Percentiles rank a stretch among this genome's conserved stretches.
These are phyloP conservation scores for Paxillus ammoniavirescens DNA, from an alignment of 768 basidiomycete species.

Conservation along the genomic window DNA sequence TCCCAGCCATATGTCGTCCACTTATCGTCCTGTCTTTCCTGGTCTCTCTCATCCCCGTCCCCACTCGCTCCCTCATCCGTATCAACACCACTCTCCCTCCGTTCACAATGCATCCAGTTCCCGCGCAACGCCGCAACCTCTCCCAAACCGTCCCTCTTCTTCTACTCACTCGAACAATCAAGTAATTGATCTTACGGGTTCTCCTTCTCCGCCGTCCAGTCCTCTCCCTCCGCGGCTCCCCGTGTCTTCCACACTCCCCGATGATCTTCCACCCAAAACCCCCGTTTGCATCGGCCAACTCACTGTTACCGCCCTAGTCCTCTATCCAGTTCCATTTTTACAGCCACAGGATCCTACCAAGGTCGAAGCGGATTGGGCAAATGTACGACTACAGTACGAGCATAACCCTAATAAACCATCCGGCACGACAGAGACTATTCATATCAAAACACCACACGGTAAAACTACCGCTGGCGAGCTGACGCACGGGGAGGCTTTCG, in stretches of 20 bases:
- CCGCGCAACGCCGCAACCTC: conserved; percentile 21
- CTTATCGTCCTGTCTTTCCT: conserved; percentile 53
- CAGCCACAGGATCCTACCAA: conserved; percentile 39
- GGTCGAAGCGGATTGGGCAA: conserved; percentile 60
- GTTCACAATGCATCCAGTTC: conserved; percentile 28
- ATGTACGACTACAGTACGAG: conserved; percentile 72
- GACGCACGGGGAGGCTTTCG: conserved; percentile 66
- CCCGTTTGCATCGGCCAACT: conserved; percentile 89
- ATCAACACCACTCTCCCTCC: conserved; percentile 24
- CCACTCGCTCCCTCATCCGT: conserved; percentile 19
- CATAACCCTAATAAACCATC: conserved; percentile 52
- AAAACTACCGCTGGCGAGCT: conserved; percentile 53
- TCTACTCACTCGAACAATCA: conserved; percentile 40
- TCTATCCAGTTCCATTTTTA: conserved; percentile 79
- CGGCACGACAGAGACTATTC: conserved; percentile 65
- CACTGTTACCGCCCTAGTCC: conserved; percentile 76
- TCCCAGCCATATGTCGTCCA: conserved; percentile 14
- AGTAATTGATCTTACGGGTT: conserved; percentile 74
- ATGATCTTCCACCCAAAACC: conserved; percentile 72
- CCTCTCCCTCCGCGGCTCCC: conserved; percentile 25
- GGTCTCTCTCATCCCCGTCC: conserved; percentile 40
- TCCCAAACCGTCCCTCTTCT: conserved; percentile 14
- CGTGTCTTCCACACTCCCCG: conserved; percentile 37
- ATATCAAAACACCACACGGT: conserved; percentile 65
- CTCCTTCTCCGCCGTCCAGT: conserved; percentile 52